phyloP scores from a whole-genome alignment of 805 yeast species.

The Candida nemodendra region DNA sequence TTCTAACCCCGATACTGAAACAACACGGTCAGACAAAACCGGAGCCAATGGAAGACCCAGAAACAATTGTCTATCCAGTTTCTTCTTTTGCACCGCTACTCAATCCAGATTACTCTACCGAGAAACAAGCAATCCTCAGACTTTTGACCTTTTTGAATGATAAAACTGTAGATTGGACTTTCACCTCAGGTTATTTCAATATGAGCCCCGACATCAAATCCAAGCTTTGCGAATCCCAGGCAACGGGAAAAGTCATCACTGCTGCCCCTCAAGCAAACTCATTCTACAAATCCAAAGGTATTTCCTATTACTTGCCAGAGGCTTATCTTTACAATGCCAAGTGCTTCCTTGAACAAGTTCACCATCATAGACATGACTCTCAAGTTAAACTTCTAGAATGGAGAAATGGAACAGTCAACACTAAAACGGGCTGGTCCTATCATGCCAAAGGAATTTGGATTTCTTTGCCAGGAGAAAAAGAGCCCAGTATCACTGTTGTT shows the following conservation, averaged over 20 bases:
- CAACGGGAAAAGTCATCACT: constrained; percentile 72
- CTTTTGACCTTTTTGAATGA: constrained; percentile 57
- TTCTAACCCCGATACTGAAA: constrained; percentile 59
- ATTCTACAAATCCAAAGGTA: constrained; percentile 79
- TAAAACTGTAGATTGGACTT: constrained; percentile 65
- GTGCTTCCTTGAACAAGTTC: constrained; percentile 47
- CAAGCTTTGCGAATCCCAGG: constrained; percentile 54
- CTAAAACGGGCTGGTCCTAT: constrained; percentile 90
- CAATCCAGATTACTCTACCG: constrained; percentile 71
- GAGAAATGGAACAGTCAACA: constrained; percentile 81
- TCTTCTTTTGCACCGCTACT: constrained; percentile 88
- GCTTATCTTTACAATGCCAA: constrained; percentile 81
- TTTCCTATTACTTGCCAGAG: constrained; percentile 78
- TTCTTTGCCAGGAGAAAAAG: constrained; percentile 49
- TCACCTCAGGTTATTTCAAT: constrained; percentile 97
- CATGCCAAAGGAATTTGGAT: constrained; percentile 98
- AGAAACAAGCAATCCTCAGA: constrained; percentile 65
- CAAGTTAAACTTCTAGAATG: constrained; percentile 71
- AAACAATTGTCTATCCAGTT: constrained; percentile 81
- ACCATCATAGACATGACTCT: constrained; percentile 37
- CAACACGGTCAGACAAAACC: constrained; percentile 32
- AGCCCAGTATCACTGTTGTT: constrained; percentile 74
- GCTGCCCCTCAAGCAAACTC: constrained; percentile 96
- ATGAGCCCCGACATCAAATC: constrained; percentile 72
- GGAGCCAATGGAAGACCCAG: constrained; percentile 18